These are phyloP conservation scores for Phlebiopsis flavidoalba DNA, from an alignment of 768 basidiomycete genomes.

Conservation along the genomic window DNA sequence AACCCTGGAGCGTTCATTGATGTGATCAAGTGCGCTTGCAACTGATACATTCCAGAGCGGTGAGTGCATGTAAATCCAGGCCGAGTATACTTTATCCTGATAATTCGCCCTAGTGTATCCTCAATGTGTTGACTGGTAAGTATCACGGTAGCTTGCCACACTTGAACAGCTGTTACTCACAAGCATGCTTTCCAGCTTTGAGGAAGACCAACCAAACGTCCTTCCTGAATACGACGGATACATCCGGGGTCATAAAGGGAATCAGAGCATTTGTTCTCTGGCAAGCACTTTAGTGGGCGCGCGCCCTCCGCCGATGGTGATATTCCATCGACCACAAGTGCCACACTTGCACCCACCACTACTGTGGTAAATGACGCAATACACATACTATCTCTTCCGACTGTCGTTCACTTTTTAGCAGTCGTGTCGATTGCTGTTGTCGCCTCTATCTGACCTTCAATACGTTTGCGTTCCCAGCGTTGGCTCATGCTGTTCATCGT, in stretches of 20 bases:
- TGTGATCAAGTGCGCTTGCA: slow-evolving; percentile 61
- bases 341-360: not conserved
- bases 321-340: slow-evolving; percentile 23
- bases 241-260: slow-evolving; percentile 43
- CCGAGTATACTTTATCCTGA: not conserved
- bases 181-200: slow-evolving; percentile 35
- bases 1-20: slow-evolving; percentile 60
- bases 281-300: slow-evolving; percentile 47
- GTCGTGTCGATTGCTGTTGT: too few relatives aligned
- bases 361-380: too few relatives aligned
- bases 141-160: not conserved
- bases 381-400: too few relatives aligned
- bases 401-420: too few relatives aligned
- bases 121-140: slow-evolving; percentile 65
- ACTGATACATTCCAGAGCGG: slow-evolving; percentile 38
- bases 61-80: slow-evolving; percentile 2
- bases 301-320: slow-evolving; percentile 41
- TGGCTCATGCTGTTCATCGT: too few relatives aligned
- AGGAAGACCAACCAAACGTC: slow-evolving; percentile 52
- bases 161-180: not conserved
- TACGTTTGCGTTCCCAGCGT: too few relatives aligned
- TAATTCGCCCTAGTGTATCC: slow-evolving; percentile 33
- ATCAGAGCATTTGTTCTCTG: slow-evolving; percentile 49
- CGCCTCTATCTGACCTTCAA: too few relatives aligned
- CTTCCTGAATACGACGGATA: slow-evolving; percentile 40